These are phyloP conservation scores for Geotrichum ghanense DNA, from an alignment of 805 yeast species.

Conservation along the genomic window DNA sequence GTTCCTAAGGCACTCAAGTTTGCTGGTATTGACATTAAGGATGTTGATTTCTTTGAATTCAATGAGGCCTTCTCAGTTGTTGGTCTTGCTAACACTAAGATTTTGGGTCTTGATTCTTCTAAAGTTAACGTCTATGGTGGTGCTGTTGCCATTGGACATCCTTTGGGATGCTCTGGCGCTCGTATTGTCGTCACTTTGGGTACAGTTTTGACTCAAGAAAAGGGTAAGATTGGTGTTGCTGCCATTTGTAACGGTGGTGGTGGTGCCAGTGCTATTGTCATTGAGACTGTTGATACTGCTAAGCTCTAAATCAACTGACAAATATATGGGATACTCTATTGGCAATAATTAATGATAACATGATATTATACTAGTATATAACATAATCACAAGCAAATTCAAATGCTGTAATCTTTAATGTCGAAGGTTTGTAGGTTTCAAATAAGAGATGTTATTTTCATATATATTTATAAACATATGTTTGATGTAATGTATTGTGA, in stretches of 20 bases:
- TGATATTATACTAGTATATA: too few relatives aligned
- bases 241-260: constrained; percentile 99
- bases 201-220: constrained; percentile 73
- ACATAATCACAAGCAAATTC: too few relatives aligned
- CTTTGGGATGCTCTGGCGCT: constrained; percentile 94
- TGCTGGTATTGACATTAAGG: constrained; percentile 52
- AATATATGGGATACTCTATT: too few relatives aligned
- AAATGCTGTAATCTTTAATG: too few relatives aligned
- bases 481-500: too few relatives aligned
- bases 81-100: constrained; percentile 76
- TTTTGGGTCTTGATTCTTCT: constrained; percentile 48
- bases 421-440: too few relatives aligned
- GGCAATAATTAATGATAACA: too few relatives aligned
- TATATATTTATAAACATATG: too few relatives aligned
- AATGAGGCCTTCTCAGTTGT: constrained; percentile 98
- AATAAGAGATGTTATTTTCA: too few relatives aligned
- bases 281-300: constrained; percentile 44
- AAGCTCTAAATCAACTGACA: not conserved
- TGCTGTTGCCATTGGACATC: constrained; percentile 93
- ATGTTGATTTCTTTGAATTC: constrained; percentile 86
- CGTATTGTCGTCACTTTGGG: constrained; percentile 80
- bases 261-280: constrained; percentile 89
- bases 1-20: constrained; percentile 92
- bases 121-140: constrained; percentile 90
- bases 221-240: constrained; percentile 83